These are phyloP conservation scores for Phytopythium delawarense DNA, from an alignment of 352 stramenopile species.

Conservation along the genomic window DNA sequence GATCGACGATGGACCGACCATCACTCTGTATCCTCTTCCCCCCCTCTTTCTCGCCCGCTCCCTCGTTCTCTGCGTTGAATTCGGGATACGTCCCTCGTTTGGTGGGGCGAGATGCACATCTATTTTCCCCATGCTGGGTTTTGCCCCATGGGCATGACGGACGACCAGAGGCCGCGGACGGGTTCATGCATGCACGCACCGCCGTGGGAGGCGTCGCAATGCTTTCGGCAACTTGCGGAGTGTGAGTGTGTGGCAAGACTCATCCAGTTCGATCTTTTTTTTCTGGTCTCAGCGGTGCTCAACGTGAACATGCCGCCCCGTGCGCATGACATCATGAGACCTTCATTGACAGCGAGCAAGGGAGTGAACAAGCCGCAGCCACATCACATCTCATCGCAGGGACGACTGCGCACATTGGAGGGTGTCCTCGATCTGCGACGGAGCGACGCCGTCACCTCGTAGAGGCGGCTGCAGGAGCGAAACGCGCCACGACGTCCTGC, in stretches of 20 bases:
- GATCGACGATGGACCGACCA: constrained; percentile 10
- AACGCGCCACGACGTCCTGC: background rate
- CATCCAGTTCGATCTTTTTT: background rate
- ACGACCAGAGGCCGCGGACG: background rate
- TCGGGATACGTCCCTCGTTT: background rate
- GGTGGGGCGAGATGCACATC: background rate
- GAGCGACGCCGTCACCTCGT: background rate
- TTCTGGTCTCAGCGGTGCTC: background rate
- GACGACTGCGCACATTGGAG: background rate
- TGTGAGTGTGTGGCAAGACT: background rate
- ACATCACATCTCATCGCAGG: background rate
- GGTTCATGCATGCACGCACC: no score
- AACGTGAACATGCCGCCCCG: no score
- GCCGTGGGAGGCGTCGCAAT: no score
- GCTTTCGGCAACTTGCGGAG: no score
- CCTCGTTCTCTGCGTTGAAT: background rate
- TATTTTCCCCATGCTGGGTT: no score
- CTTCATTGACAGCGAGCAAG: background rate
- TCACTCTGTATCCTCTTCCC: constrained; percentile 1
- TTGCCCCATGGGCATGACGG: no score
- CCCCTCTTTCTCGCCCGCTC: background rate
- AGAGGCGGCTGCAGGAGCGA: background rate
- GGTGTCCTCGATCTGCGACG: background rate
- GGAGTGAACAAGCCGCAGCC: background rate
- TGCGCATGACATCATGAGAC: background rate